These are phyloP conservation scores for Lachnellula willkommii DNA, from an alignment of 2,329 filamentous ascomycete species.

Conservation along the genomic window DNA sequence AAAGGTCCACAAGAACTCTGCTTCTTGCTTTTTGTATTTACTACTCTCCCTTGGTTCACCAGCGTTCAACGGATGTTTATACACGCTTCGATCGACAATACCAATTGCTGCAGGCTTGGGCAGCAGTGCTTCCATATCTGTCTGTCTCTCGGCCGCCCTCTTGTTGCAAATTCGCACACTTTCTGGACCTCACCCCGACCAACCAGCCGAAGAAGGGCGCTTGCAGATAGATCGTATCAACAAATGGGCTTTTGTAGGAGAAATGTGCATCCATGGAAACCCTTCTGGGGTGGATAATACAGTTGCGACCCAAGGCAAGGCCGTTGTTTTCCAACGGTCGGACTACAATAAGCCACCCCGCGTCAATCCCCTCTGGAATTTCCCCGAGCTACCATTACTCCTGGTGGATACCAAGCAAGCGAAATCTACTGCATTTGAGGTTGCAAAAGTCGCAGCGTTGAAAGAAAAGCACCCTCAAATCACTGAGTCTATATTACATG, in stretches of 20 bases:
- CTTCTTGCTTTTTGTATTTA: constrained; percentile 83
- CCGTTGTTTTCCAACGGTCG: constrained; percentile 79
- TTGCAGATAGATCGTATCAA: constrained; percentile 93
- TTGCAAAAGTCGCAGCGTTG: constrained; percentile 75
- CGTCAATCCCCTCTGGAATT: constrained; percentile 74
- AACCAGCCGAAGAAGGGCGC: constrained; percentile 80
- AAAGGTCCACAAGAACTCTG: constrained; percentile 79
- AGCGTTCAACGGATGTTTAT: constrained; percentile 74
- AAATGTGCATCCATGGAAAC: constrained; percentile 96
- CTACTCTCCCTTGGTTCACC: constrained; percentile 81
- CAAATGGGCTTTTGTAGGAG: constrained; percentile 92
- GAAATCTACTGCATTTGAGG: constrained; percentile 79
- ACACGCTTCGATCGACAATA: constrained; percentile 88
- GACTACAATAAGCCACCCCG: constrained; percentile 72
- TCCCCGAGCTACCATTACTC: constrained; percentile 85
- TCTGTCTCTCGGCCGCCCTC: constrained; percentile 79
- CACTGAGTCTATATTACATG: constrained; percentile 73
- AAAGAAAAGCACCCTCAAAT: constrained; percentile 68
- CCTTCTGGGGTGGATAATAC: constrained; percentile 97
- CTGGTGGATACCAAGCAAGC: constrained; percentile 84
- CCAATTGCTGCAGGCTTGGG: constrained; percentile 87
- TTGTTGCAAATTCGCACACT: constrained; percentile 84
- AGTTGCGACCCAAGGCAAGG: constrained; percentile 87
- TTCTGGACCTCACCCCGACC: constrained; percentile 85
- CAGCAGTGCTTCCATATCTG: constrained; percentile 89